Percentiles rank a stretch among this genome's conserved stretches.
Evolutionary conservation across 202 grass and related monocot genomes (phyloP).

Genomic region (Cymbopogon flexuosus): DNA sequence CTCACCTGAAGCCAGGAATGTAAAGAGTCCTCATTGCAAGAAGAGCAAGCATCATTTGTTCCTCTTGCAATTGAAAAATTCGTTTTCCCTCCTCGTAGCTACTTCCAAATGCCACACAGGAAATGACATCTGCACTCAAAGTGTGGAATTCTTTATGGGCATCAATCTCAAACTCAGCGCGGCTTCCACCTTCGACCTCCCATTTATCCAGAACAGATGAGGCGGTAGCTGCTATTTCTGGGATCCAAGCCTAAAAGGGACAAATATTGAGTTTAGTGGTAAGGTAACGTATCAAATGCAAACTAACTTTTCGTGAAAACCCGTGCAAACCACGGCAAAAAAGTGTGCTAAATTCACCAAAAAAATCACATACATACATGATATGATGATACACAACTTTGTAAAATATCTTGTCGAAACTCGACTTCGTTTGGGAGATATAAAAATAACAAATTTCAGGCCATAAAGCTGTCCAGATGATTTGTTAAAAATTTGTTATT

Average conservation of each 20-base stretch:
- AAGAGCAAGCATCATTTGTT: slow-evolving; percentile 51
- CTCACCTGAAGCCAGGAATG: slow-evolving; percentile 76
- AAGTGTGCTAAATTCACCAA: too few relatives aligned
- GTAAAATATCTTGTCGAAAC: too few relatives aligned
- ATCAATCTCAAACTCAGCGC: slow-evolving; percentile 60
- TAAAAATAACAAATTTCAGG: too few relatives aligned
- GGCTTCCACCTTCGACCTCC: slow-evolving; percentile 33
- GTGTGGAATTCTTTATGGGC: slow-evolving; percentile 51
- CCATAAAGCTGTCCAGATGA: too few relatives aligned
- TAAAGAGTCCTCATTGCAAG: slow-evolving; percentile 64
- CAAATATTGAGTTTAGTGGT: neutral
- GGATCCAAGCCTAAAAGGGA: slow-evolving; percentile 50
- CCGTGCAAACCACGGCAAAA: too few relatives aligned
- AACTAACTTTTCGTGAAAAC: too few relatives aligned
- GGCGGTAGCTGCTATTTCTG: slow-evolving; percentile 40
- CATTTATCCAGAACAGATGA: slow-evolving; percentile 66
- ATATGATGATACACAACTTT: too few relatives aligned
- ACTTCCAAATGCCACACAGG: slow-evolving; percentile 69
- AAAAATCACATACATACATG: too few relatives aligned
- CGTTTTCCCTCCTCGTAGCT: slow-evolving; percentile 66
- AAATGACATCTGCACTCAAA: slow-evolving; percentile 65
- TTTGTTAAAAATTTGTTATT: too few relatives aligned
- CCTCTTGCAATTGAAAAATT: slow-evolving; percentile 61
- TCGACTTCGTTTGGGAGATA: too few relatives aligned
- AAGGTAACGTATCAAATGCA: too few relatives aligned